Conservation (phyloP, 495 filamentous ascomycete species). For the Aspergillus biplanus region DNA sequence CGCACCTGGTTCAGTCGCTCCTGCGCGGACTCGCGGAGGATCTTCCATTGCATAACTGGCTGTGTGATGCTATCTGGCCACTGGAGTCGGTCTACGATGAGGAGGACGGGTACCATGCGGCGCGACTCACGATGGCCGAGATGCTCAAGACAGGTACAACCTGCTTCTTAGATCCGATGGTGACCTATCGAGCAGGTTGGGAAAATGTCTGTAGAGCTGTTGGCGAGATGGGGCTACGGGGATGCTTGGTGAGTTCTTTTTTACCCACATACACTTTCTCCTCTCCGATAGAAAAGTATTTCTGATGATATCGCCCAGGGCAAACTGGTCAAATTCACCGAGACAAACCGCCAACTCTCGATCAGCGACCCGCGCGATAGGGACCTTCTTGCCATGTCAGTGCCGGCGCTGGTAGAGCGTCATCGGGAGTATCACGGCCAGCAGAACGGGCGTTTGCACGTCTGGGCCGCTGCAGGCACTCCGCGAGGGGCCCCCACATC, state of each 20-base stretch:
- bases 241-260: constrained; percentile 36
- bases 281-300: not conserved
- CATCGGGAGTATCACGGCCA: constrained; percentile 34
- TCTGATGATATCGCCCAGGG: constrained; percentile 22
- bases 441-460: constrained; percentile 39
- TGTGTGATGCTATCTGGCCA: constrained; percentile 49
- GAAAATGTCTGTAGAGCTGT: constrained; percentile 42
- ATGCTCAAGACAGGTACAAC: constrained; percentile 52
- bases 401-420: constrained; percentile 24
- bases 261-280: not conserved
- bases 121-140: constrained; percentile 45
- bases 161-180: constrained; percentile 51
- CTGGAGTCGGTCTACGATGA: constrained; percentile 40
- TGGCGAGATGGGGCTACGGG: constrained; percentile 46
- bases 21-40: constrained; percentile 49
- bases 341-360: constrained; percentile 34
- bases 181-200: constrained; percentile 44
- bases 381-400: constrained; percentile 36
- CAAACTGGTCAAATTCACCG: constrained; percentile 40
- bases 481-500: constrained; percentile 38
- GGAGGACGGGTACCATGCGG: constrained; percentile 45
- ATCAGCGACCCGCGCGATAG: constrained; percentile 40
- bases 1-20: constrained; percentile 47
- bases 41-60: constrained; percentile 43
- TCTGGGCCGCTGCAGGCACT: constrained; percentile 50